These are phyloP conservation scores for Scedosporium minutisporum DNA, from an alignment of 2,329 filamentous ascomycete genomes.

Conservation along the genomic window DNA sequence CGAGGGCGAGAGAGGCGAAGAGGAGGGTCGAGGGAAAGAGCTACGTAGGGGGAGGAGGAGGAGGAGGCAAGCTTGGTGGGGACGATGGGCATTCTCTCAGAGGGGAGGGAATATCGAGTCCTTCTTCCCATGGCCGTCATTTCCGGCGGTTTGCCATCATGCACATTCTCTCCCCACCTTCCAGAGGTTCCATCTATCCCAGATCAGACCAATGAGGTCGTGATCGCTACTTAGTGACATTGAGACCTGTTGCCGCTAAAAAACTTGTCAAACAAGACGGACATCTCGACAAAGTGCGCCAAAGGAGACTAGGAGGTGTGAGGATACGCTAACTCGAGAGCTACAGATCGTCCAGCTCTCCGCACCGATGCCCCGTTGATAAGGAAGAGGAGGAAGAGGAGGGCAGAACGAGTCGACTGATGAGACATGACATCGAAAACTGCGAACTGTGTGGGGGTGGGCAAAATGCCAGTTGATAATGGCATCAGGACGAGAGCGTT, in stretches of 20 bases:
- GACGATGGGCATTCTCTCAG: neutral
- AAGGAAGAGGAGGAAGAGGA: neutral
- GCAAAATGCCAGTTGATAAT: neutral
- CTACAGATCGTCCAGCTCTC: neutral
- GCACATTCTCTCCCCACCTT: neutral
- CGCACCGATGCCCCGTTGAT: neutral
- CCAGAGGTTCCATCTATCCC: neutral
- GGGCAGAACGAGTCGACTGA: neutral
- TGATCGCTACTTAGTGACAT: neutral
- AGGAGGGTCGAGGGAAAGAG: too few relatives aligned
- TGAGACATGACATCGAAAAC: neutral
- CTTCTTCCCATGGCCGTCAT: neutral
- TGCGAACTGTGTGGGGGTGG: neutral
- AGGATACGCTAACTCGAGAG: neutral
- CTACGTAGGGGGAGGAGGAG: neutral
- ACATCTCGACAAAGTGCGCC: neutral
- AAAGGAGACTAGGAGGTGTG: neutral
- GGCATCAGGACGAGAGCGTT: neutral
- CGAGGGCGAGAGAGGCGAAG: too few relatives aligned
- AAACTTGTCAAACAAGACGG: neutral
- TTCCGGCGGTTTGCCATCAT: constrained; percentile 1
- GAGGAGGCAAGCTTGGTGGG: neutral
- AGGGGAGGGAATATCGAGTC: neutral
- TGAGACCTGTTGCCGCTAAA: neutral
- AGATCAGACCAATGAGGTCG: neutral